Evolutionary conservation across 2,329 filamentous ascomycete species (phyloP), one percentile per base, ranked within the genome.

Genomic region (Keithomyces neogunnii): DNA sequence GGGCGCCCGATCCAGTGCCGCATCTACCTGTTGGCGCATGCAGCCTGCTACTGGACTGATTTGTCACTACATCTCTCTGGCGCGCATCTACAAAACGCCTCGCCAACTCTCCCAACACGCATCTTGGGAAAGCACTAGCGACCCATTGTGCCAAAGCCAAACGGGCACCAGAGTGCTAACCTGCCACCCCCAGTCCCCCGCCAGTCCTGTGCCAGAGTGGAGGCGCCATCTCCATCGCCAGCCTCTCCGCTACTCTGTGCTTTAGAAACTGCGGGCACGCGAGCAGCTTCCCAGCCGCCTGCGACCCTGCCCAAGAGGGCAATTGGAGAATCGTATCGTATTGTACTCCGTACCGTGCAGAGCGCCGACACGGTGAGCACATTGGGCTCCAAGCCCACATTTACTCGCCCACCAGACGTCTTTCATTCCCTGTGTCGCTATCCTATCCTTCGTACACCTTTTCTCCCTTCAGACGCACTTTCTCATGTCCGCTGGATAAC

Each of bases 221-320:
- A 44, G 40, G 28, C 28, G 7, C 8, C 6, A 42, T 7, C 39
- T 6, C 19, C 19, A 19, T 28, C 39, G 28, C 28, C 39, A 42
- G 39, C n/a, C 39, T 42, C 3, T 42, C 19, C 19, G 39, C 39
- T 42, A 28, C 39, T 19, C 19, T 19, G 19, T 19, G 19, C 19
- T 10, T 44, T 10, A 5, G 28, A 30, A 44, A 6, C 40, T 44
- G 4, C n/a, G 45, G 31, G 33, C 46, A 46, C 40, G 50, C 40
- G 50, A 52, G 39, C 46, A 52, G 40, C 46, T 49, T 52, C 50
- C 35, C 40, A 39, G 42, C 29, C 47, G 33, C 31, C 36, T 51
- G 30, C n/a, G 31, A 30, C 5, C 26, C 38, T 4, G n/a, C 39
- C 45, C 39, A 45, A 36, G 31, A 9, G 31, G 40, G 11, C 42